Evolutionary conservation across 768 basidiomycete genomes (phyloP).

Genomic region (Lactifluus echinatus): DNA sequence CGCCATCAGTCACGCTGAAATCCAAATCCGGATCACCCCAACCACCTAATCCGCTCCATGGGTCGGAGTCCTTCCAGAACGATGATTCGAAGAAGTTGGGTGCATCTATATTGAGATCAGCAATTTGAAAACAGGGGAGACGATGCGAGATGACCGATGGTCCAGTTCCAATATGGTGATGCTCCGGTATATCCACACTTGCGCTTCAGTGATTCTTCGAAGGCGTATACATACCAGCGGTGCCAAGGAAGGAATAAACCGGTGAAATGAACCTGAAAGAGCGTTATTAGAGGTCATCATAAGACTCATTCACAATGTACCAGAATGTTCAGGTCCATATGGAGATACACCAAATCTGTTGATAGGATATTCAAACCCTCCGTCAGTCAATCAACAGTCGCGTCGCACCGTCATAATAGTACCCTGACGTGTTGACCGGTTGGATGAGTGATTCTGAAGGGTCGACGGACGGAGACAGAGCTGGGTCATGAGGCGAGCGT

Average conservation of each 20-base stretch:
- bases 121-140: not conserved
- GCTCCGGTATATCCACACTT: conserved; percentile 23
- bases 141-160: conserved; percentile 12
- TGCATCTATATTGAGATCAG: conserved; percentile 19
- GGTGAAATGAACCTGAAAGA: conserved; percentile 21
- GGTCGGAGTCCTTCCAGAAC: conserved; percentile 22
- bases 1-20: conserved; percentile 25
- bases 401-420: conserved; percentile 19
- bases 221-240: conserved; percentile 22
- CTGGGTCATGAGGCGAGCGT: conserved; percentile 16
- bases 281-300: not conserved
- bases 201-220: conserved; percentile 21
- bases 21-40: conserved; percentile 24
- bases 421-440: conserved; percentile 13
- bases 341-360: conserved; percentile 22
- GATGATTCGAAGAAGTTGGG: conserved; percentile 20
- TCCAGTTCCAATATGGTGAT: conserved; percentile 28
- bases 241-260: conserved; percentile 27
- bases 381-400: not conserved
- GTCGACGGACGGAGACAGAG: conserved; percentile 5
- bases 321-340: conserved; percentile 25
- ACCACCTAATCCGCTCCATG: conserved; percentile 23
- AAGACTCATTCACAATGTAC: not conserved
- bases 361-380: not conserved
- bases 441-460: conserved; percentile 13